Evolutionary conservation across 1,284 basidiomycete species (phyloP).

Genomic region (Naganishia sp.): DNA sequence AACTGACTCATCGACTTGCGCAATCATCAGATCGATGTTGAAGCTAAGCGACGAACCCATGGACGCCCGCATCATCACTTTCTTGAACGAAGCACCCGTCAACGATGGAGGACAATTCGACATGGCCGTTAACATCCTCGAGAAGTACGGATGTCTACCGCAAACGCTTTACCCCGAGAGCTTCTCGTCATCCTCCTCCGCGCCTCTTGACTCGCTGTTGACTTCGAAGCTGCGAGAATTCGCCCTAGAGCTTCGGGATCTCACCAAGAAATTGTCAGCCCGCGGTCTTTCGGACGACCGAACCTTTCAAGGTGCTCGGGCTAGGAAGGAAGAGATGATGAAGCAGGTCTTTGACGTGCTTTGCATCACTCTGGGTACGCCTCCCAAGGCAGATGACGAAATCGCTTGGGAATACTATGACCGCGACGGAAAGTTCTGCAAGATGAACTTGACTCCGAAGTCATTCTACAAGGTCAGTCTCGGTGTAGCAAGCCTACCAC

Average conservation of each 20-base stretch:
- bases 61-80: conserved; percentile 76
- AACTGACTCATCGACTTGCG: background rate
- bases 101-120: conserved; percentile 94
- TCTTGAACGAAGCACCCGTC: conserved; percentile 75
- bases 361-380: conserved; percentile 79
- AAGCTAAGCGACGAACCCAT: conserved; percentile 76
- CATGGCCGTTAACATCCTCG: conserved; percentile 84
- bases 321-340: conserved; percentile 79
- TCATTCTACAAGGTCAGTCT: conserved; percentile 66
- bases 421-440: conserved; percentile 70
- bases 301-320: conserved; percentile 44
- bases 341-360: conserved; percentile 84
- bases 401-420: conserved; percentile 90
- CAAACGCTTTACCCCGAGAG: conserved; percentile 83
- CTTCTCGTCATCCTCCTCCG: conserved; percentile 72
- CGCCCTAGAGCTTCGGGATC: conserved; percentile 71
- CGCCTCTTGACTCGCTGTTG: conserved; percentile 72
- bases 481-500: background rate
- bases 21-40: conserved; percentile 59
- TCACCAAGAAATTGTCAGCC: conserved; percentile 3
- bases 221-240: conserved; percentile 90
- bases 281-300: conserved; percentile 26
- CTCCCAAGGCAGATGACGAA: conserved; percentile 68
- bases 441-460: conserved; percentile 74
- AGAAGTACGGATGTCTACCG: conserved; percentile 81